Conservation (phyloP, 345 rosid species). For the Brassica juncea region DNA sequence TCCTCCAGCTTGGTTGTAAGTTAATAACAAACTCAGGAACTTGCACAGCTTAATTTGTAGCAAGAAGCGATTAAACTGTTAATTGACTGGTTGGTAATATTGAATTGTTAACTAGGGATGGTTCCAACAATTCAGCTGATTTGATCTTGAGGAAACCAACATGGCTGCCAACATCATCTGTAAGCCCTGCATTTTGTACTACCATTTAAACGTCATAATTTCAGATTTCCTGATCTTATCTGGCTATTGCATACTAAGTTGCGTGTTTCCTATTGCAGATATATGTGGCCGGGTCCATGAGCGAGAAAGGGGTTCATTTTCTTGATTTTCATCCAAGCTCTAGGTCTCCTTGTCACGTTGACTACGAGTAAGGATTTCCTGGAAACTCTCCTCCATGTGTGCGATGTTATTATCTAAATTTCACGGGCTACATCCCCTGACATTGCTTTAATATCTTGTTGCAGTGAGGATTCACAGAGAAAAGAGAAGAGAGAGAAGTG, state of each 20-base stretch:
- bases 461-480: slow-evolving; percentile 52
- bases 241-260: neutral
- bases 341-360: slow-evolving; percentile 85
- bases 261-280: slow-evolving; percentile 48
- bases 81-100: neutral
- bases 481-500: slow-evolving; percentile 30
- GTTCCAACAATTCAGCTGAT: slow-evolving; percentile 44
- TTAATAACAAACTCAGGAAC: slow-evolving; percentile 30
- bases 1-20: slow-evolving; percentile 98
- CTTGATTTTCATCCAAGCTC: slow-evolving; percentile 84
- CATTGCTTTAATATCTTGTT: slow-evolving; percentile 4
- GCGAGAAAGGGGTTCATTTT: slow-evolving; percentile 76
- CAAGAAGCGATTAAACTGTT: neutral
- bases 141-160: slow-evolving; percentile 69
- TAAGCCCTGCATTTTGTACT: slow-evolving; percentile 43
- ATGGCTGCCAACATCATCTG: slow-evolving; percentile 84
- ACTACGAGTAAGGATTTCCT: slow-evolving; percentile 55
- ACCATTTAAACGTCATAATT: neutral
- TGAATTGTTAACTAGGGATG: slow-evolving; percentile 50
- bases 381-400: neutral
- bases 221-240: neutral
- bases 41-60: neutral
- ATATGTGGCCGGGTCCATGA: slow-evolving; percentile 75
- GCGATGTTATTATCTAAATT: neutral
- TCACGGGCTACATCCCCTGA: slow-evolving; percentile 8